Conservation (phyloP, 805 yeast species). For the Lipomyces orientalis region DNA sequence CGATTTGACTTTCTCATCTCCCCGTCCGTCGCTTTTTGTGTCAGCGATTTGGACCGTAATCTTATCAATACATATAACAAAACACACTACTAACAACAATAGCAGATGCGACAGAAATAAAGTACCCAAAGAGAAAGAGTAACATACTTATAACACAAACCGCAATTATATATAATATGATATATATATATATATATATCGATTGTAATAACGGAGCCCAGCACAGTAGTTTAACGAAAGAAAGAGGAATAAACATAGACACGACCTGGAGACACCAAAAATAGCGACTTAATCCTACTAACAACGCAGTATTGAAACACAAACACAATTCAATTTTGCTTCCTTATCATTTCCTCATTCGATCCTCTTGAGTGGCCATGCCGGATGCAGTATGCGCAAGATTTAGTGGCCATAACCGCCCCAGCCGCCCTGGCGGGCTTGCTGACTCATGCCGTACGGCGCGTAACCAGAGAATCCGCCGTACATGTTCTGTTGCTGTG, state of each 20-base stretch:
- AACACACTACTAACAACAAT: neutral
- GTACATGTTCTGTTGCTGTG: slow-evolving; percentile 35
- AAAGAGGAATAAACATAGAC: neutral
- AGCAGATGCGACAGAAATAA: slow-evolving; percentile 1
- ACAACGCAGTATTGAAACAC: slow-evolving; percentile 1
- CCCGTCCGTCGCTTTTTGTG: neutral
- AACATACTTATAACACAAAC: neutral
- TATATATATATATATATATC: neutral
- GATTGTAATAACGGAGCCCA: neutral
- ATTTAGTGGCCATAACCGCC: slow-evolving; percentile 30
- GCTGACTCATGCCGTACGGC: slow-evolving; percentile 33
- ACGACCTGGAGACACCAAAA: slow-evolving; percentile 2
- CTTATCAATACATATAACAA: slow-evolving; percentile 1
- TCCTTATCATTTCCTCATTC: neutral
- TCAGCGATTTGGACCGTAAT: neutral
- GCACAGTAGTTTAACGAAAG: neutral
- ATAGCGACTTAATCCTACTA: slow-evolving; percentile 1
- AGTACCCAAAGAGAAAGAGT: neutral
- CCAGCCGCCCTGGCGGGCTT: slow-evolving; percentile 36
- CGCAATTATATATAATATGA: neutral
- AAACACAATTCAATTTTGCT: neutral
- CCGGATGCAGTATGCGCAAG: neutral
- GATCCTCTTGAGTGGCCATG: neutral
- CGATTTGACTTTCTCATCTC: neutral
- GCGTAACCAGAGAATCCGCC: slow-evolving; percentile 35